Conservation (phyloP, 441 rosid species). For the Arabidopsis lyrata region DNA sequence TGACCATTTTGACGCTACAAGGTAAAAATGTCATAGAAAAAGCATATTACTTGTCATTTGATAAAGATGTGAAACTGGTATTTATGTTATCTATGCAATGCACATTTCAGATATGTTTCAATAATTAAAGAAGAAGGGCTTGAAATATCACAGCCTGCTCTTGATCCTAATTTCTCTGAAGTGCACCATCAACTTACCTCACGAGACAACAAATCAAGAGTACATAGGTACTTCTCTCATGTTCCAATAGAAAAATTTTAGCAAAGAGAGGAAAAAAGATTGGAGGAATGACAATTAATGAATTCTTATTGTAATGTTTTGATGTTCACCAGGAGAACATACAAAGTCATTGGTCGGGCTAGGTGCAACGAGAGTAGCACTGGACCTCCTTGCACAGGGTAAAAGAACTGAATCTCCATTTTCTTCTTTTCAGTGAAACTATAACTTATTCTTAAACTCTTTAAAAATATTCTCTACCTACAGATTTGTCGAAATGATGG, state of each 20-base stretch:
- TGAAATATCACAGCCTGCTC: slow-evolving; percentile 90
- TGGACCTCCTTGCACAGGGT: slow-evolving; percentile 85
- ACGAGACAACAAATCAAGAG: slow-evolving; percentile 53
- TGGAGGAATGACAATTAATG: neutral
- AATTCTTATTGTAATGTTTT: slow-evolving; percentile 9
- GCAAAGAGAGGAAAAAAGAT: neutral
- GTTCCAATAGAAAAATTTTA: neutral
- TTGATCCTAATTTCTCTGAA: slow-evolving; percentile 64
- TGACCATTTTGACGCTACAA: slow-evolving; percentile 62
- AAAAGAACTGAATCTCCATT: slow-evolving; percentile 7
- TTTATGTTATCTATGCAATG: neutral
- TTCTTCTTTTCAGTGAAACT: neutral
- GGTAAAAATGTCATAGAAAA: slow-evolving; percentile 46
- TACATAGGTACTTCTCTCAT: slow-evolving; percentile 63
- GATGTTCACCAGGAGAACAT: slow-evolving; percentile 49
- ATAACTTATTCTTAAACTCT: neutral
- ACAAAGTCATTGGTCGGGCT: slow-evolving; percentile 45
- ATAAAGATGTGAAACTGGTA: slow-evolving; percentile 7
- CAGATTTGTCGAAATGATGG: slow-evolving; percentile 93
- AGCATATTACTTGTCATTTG: neutral
- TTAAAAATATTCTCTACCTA: slow-evolving; percentile 17
- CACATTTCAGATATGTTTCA: slow-evolving; percentile 62
- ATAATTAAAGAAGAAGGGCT: slow-evolving; percentile 76
- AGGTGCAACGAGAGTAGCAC: slow-evolving; percentile 59
- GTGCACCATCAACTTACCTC: slow-evolving; percentile 74